Evolutionary conservation across 2,329 filamentous ascomycete species (phyloP).

Genomic region (Hypomyces perniciosus): DNA sequence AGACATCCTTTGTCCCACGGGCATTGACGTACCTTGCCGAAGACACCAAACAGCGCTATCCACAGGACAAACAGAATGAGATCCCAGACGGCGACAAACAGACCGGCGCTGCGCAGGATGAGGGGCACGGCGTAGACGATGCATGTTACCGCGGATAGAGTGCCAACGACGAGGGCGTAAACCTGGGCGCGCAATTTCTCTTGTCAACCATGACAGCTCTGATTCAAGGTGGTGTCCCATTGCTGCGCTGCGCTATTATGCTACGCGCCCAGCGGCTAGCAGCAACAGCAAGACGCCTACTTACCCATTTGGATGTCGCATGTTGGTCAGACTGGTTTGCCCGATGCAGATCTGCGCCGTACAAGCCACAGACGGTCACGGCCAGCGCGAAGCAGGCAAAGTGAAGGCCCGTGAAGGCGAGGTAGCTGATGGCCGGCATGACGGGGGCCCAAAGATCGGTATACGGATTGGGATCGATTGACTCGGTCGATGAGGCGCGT

Average conservation of each 20-base stretch:
- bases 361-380: constrained; percentile 72
- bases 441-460: constrained; percentile 39
- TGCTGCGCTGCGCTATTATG: too few species aligned
- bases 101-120: constrained; percentile 43
- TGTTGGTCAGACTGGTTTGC: constrained; percentile 45
- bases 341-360: constrained; percentile 60
- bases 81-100: constrained; percentile 61
- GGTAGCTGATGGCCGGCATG: constrained; percentile 40
- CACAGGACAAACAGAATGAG: constrained; percentile 69
- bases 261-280: neutral
- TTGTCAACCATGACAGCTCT: neutral
- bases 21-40: constrained; percentile 53
- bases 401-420: constrained; percentile 59
- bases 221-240: neutral
- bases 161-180: constrained; percentile 67
- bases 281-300: constrained; percentile 15
- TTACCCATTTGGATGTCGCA: constrained; percentile 64
- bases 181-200: constrained; percentile 34
- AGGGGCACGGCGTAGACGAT: constrained; percentile 61
- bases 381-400: constrained; percentile 71
- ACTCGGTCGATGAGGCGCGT: too few species aligned
- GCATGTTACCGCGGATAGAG: constrained; percentile 58
- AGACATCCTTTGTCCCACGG: neutral
- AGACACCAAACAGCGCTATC: constrained; percentile 76
- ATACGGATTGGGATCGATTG: neutral